phyloP scores from a whole-genome alignment of 805 yeast genomes.

The Wilhelminamyces savonicus region DNA sequence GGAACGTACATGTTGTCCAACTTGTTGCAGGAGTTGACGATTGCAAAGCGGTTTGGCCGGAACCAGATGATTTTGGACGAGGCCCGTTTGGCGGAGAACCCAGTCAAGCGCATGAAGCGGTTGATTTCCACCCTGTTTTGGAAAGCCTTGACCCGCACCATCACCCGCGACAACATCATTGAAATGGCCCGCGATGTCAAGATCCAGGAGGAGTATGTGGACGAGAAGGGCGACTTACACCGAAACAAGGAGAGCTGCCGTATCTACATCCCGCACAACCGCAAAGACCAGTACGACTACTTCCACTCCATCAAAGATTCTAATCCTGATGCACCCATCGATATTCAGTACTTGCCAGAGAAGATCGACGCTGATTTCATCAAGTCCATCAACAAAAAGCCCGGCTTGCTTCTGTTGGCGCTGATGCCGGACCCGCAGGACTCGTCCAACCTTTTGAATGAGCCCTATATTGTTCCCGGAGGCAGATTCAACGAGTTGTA shows the following conservation, averaged over 20 bases:
- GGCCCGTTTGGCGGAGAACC: conserved; percentile 78
- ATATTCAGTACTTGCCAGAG: conserved; percentile 73
- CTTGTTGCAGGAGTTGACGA: conserved; percentile 79
- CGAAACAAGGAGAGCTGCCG: conserved; percentile 57
- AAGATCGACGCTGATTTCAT: conserved; percentile 73
- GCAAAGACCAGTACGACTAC: conserved; percentile 68
- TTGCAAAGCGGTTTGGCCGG: conserved; percentile 77
- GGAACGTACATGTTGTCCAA: conserved; percentile 90
- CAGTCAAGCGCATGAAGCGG: conserved; percentile 70
- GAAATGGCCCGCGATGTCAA: conserved; percentile 77
- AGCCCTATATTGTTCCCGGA: conserved; percentile 93
- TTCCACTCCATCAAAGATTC: conserved; percentile 46
- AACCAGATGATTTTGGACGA: conserved; percentile 77
- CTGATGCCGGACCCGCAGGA: conserved; percentile 54
- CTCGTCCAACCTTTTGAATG: conserved; percentile 49
- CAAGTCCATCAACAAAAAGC: conserved; percentile 67
- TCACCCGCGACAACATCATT: conserved; percentile 56
- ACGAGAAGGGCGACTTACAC: conserved; percentile 23
- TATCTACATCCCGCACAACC: conserved; percentile 66
- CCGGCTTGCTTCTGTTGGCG: conserved; percentile 83
- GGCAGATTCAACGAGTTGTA: conserved; percentile 94
- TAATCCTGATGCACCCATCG: conserved; percentile 53
- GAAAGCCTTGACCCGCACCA: conserved; percentile 67
- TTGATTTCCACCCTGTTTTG: conserved; percentile 75
- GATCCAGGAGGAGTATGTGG: conserved; percentile 44